phyloP scores from a whole-genome alignment of 2,329 filamentous ascomycete species.

The Aurifilum marmelostoma region DNA sequence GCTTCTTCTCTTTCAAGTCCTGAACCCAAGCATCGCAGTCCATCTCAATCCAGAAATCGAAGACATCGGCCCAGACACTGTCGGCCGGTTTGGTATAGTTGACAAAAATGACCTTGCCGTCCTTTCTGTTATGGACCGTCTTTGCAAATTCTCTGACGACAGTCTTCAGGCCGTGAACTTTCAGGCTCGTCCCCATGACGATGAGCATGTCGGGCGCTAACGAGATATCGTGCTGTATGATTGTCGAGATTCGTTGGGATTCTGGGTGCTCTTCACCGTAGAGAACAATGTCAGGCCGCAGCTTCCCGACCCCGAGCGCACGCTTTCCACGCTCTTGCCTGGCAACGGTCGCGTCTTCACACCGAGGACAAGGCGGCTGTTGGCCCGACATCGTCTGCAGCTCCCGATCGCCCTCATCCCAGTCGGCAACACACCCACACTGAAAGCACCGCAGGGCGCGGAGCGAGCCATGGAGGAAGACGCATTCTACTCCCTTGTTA shows the following conservation, averaged over 20 bases:
- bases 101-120: slow-evolving; percentile 72
- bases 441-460: slow-evolving; percentile 66
- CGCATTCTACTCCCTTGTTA: slow-evolving; percentile 61
- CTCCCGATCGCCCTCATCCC: slow-evolving; percentile 61
- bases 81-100: slow-evolving; percentile 74
- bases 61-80: slow-evolving; percentile 72
- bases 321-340: slow-evolving; percentile 68
- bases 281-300: slow-evolving; percentile 73
- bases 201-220: slow-evolving; percentile 68
- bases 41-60: slow-evolving; percentile 76
- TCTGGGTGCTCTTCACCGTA: slow-evolving; percentile 76
- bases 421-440: slow-evolving; percentile 60
- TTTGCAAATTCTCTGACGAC: slow-evolving; percentile 74
- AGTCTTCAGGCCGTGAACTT: slow-evolving; percentile 71
- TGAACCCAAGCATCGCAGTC: slow-evolving; percentile 75
- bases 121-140: slow-evolving; percentile 64
- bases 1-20: slow-evolving; percentile 62
- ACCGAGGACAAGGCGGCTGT: slow-evolving; percentile 70
- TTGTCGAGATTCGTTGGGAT: slow-evolving; percentile 67
- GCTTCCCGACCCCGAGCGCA: slow-evolving; percentile 67
- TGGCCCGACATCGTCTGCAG: slow-evolving; percentile 62
- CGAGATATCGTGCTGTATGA: slow-evolving; percentile 69
- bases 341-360: slow-evolving; percentile 63
- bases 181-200: slow-evolving; percentile 71
- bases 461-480: slow-evolving; percentile 74